These are phyloP conservation scores for Aethionema arabicum DNA, from an alignment of 345 rosid species.

Conservation along the genomic window DNA sequence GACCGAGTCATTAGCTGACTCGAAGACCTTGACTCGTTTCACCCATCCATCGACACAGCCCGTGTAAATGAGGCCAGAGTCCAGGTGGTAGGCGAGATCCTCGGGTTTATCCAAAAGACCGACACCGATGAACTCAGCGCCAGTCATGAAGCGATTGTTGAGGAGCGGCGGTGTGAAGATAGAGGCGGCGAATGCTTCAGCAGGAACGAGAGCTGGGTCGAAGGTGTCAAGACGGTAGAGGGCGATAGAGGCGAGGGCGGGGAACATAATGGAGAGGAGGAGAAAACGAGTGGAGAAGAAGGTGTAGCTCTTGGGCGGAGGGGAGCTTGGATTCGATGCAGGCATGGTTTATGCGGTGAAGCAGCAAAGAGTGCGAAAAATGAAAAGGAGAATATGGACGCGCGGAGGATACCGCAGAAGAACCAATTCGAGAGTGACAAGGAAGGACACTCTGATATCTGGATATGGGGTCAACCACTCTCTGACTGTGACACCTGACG, in stretches of 20 bases:
- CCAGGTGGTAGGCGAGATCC: slow-evolving; percentile 52
- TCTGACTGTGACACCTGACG: no score
- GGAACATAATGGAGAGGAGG: slow-evolving; percentile 27
- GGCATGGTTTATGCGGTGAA: neutral
- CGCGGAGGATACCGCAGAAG: no score
- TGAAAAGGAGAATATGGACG: no score
- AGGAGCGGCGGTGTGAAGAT: slow-evolving; percentile 23
- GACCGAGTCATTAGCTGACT: slow-evolving; percentile 44
- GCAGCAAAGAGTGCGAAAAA: no score
- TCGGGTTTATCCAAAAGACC: slow-evolving; percentile 56
- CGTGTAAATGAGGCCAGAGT: slow-evolving; percentile 48
- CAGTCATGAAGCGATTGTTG: slow-evolving; percentile 41
- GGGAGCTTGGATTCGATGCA: neutral
- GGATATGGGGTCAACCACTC: no score
- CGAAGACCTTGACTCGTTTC: slow-evolving; percentile 47
- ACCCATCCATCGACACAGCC: slow-evolving; percentile 83
- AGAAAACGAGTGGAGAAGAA: slow-evolving; percentile 15
- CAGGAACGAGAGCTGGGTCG: slow-evolving; percentile 53
- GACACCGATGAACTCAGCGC: slow-evolving; percentile 48
- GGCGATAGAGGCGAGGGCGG: slow-evolving; percentile 40
- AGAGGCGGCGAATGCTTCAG: slow-evolving; percentile 33
- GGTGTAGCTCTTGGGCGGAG: neutral
- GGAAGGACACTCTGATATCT: no score
- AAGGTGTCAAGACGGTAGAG: slow-evolving; percentile 51
- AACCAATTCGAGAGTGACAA: no score